A percentile compares a stretch with the other conserved stretches of the same genome.
Evolutionary conservation across 495 filamentous ascomycete genomes (phyloP).

Genomic region (Usnea hakonensis): DNA sequence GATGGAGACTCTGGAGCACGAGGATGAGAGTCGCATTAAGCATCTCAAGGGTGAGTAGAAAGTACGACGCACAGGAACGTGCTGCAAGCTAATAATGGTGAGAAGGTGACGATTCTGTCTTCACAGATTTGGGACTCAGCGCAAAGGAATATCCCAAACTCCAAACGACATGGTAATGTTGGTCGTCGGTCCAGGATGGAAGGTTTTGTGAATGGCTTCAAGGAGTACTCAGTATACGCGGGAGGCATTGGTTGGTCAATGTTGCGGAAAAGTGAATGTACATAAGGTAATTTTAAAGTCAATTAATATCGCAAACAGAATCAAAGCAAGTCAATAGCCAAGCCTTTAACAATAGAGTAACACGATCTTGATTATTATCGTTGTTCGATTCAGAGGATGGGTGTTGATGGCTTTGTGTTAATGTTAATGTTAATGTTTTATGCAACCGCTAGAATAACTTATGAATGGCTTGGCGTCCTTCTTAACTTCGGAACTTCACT

Average conservation of each 20-base stretch:
- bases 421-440: too few species aligned
- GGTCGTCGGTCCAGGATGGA: neutral
- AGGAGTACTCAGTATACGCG: too few species aligned
- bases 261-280: neutral
- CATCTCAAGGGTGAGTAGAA: constrained; percentile 42
- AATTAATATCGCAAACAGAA: neutral
- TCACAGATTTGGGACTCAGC: constrained; percentile 44
- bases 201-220: neutral
- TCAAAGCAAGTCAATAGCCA: neutral
- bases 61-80: neutral
- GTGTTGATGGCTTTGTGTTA: too few species aligned
- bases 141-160: constrained; percentile 45
- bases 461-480: neutral
- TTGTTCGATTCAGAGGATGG: too few species aligned
- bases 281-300: neutral
- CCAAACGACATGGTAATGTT: constrained; percentile 41
- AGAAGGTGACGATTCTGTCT: constrained; percentile 45
- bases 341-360: neutral
- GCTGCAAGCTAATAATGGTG: neutral
- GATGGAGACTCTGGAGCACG: constrained; percentile 51
- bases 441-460: too few species aligned
- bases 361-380: too few species aligned
- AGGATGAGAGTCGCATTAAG: constrained; percentile 54
- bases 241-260: too few species aligned
- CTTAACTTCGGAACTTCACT: neutral